Conservation (phyloP, 1,284 basidiomycete species). For the Austroboletus novae-zelandiae region DNA sequence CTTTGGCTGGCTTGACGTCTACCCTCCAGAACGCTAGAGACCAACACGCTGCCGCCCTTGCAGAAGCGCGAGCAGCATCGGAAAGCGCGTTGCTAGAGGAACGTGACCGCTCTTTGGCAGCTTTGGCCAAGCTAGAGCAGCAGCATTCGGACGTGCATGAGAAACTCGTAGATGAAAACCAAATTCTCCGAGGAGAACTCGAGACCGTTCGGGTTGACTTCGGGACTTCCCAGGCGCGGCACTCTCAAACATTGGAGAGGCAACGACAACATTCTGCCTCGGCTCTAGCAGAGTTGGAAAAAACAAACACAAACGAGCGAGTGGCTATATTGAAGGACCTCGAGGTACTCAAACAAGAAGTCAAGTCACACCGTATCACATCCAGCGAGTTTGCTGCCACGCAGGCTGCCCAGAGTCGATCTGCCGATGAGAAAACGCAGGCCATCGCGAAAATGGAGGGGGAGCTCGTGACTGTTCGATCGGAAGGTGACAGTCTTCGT, state of each 20-base stretch:
- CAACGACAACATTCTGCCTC: constrained; percentile 36
- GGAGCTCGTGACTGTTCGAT: constrained; percentile 44
- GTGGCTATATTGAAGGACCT: constrained; percentile 48
- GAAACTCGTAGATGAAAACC: constrained; percentile 29
- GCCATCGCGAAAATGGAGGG: constrained; percentile 47
- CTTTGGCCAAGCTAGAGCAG: constrained; percentile 39
- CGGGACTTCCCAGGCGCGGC: constrained; percentile 12
- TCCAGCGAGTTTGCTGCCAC: constrained; percentile 53
- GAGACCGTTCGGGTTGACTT: constrained; percentile 20
- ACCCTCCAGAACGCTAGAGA: constrained; percentile 44
- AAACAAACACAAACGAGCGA: constrained; percentile 35
- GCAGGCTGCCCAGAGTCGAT: constrained; percentile 48
- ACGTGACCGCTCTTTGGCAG: constrained; percentile 37
- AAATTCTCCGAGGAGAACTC: constrained; percentile 25
- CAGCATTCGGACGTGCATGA: constrained; percentile 31
- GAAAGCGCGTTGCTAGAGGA: constrained; percentile 41
- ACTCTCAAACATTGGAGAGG: constrained; percentile 27
- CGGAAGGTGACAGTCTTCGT: constrained; percentile 53
- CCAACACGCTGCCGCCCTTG: constrained; percentile 44
- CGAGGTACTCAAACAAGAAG: constrained; percentile 56
- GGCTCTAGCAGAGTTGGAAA: constrained; percentile 34
- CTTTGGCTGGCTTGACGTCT: constrained; percentile 43
- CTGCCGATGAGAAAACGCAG: constrained; percentile 49
- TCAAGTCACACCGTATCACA: constrained; percentile 60
- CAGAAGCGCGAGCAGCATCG: constrained; percentile 37